Evolutionary conservation across 2,329 filamentous ascomycete genomes (phyloP), one percentile per base, ranked within the genome.

Genomic region (Colletotrichum navitas): DNA sequence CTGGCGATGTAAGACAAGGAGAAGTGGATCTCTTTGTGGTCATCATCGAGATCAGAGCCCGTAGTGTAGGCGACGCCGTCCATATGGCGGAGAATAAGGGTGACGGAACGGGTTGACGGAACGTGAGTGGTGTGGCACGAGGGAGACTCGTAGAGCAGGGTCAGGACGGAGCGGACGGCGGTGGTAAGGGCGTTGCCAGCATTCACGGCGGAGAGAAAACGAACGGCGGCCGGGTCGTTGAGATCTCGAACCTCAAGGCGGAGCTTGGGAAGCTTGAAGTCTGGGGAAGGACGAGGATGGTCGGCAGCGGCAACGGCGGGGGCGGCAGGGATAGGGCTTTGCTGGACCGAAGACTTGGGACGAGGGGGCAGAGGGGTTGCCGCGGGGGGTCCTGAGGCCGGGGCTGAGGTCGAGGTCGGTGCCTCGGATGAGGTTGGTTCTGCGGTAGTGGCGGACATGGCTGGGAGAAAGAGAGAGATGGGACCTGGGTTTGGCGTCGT

Each of bases 1-100:
- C 78, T 76, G 54, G 83, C 77, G 75, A 97, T 90, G 83, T 98
- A 97, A 58, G 87, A 83, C 1, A 95, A 89, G 21, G 90, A 94
- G 81, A 98, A 87, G 82, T 98, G 94, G 74, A 98, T 96, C 80
- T 97, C 94, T 79, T 98, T 98, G 85, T 97, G 94, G 78, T 96
- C 93, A 73, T 86, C 76, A 81, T 97, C 95, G 14, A 97, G 87
- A 49, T 94, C 92, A 12, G 85, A 88, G 74, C 94, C 93, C 0
- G 89, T 94, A 1, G 95, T 98, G 83, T 98, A 97, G 26, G 95
- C 95, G 5, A 98, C 93, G 61, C 95, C 95, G 59, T 84, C 85
- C 89, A 97, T 94, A 74, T 90, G 85, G 39, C 93, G 90, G 5
- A 98, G 85, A 71, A 97, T 86, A 45, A 98, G 83, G 0, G 95